These are phyloP conservation scores for Marsdenia floribunda DNA, from an alignment of 257 asterid species.

Conservation along the genomic window DNA sequence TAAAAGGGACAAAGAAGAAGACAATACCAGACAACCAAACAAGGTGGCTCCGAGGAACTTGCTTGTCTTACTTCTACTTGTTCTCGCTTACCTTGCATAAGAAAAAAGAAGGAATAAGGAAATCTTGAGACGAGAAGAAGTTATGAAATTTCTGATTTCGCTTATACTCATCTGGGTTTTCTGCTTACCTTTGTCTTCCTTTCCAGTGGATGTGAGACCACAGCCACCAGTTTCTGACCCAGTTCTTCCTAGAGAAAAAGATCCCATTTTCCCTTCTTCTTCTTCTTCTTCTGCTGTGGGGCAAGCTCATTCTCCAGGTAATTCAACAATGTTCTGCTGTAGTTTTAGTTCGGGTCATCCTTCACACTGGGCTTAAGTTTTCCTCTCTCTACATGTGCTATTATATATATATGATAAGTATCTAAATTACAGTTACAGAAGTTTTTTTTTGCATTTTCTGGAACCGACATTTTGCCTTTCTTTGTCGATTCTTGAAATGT, in stretches of 20 bases:
- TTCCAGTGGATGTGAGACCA: slow-evolving; percentile 59
- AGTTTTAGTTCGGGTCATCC: slow-evolving; percentile 1
- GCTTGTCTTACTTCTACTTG: slow-evolving; percentile 1
- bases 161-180: slow-evolving; percentile 47
- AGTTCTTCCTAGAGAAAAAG: slow-evolving; percentile 74
- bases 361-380: slow-evolving; percentile 19
- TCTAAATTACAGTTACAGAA: not conserved
- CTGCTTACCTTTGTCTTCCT: slow-evolving; percentile 36
- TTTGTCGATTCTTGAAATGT: not conserved
- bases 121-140: not conserved
- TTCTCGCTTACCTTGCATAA: not conserved
- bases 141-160: slow-evolving; percentile 38
- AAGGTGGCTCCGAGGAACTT: not conserved
- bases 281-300: slow-evolving; percentile 53
- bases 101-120: not conserved
- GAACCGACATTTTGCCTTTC: not conserved
- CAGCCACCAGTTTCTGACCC: slow-evolving; percentile 82
- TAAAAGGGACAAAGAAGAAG: slow-evolving; percentile 6
- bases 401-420: not conserved
- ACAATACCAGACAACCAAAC: slow-evolving; percentile 14
- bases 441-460: slow-evolving; percentile 1
- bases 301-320: slow-evolving; percentile 71
- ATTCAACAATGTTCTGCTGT: slow-evolving; percentile 15
- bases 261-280: slow-evolving; percentile 59
- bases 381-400: not conserved